Evolutionary conservation across 306 rosid species (phyloP).

Genomic region (Trifolium pratense): DNA sequence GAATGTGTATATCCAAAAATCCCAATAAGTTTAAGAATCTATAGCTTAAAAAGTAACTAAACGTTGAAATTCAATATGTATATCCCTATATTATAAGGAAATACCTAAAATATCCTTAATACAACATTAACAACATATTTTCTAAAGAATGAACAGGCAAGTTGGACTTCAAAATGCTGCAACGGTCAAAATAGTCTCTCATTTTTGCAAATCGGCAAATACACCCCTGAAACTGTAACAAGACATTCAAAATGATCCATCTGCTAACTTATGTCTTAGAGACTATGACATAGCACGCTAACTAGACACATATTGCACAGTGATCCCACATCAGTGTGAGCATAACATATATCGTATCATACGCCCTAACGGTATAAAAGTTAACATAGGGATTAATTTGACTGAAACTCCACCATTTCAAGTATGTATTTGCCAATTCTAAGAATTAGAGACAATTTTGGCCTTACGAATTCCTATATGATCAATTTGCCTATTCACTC

Average conservation of each 20-base stretch:
- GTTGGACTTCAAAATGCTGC: neutral
- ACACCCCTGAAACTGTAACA: no score
- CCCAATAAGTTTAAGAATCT: neutral
- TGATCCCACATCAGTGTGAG: neutral
- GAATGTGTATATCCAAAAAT: conserved; percentile 8
- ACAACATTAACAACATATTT: neutral
- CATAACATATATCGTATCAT: neutral
- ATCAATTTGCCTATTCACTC: neutral
- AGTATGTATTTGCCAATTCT: neutral
- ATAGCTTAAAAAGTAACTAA: neutral
- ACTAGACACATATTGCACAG: neutral
- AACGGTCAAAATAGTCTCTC: neutral
- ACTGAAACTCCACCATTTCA: neutral
- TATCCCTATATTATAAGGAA: neutral
- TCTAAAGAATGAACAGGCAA: neutral
- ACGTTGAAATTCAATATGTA: neutral
- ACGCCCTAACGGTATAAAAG: neutral
- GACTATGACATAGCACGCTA: neutral
- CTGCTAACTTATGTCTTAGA: neutral
- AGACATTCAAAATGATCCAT: neutral
- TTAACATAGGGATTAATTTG: neutral
- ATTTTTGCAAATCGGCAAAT: neutral
- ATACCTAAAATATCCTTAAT: neutral
- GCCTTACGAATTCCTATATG: neutral
- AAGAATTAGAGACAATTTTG: neutral